These are phyloP conservation scores for Micromonas pusilla DNA, from an alignment of 139 green algal genomes.

Conservation along the genomic window DNA sequence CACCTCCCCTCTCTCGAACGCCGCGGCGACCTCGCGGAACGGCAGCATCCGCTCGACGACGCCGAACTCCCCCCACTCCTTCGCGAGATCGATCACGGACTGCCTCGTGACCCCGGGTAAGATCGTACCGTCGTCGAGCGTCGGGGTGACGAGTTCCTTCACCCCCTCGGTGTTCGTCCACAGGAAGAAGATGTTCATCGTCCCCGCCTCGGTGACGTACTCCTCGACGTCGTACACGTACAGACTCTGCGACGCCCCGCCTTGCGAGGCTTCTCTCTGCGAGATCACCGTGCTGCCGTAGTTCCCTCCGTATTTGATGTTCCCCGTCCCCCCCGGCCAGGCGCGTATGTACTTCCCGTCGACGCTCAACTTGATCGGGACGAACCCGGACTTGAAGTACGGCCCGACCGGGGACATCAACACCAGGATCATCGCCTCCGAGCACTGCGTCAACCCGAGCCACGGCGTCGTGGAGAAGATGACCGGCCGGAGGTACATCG, in stretches of 20 bases:
- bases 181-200: constrained; percentile 85
- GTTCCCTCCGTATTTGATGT: constrained; percentile 64
- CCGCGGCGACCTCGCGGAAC: constrained; percentile 34
- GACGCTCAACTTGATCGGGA: constrained; percentile 59
- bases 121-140: constrained; percentile 64
- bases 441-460: constrained; percentile 49
- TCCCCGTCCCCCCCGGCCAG: constrained; percentile 64
- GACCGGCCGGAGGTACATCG: constrained; percentile 71
- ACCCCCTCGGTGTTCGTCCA: constrained; percentile 42
- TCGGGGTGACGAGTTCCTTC: constrained; percentile 63
- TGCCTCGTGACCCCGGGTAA: constrained; percentile 71
- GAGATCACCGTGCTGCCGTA: constrained; percentile 67
- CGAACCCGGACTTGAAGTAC: constrained; percentile 61
- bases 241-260: constrained; percentile 31
- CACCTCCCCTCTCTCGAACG: constrained; percentile 42
- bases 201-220: constrained; percentile 47
- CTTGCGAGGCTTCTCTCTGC: constrained; percentile 39
- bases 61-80: constrained; percentile 48
- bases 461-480: constrained; percentile 50
- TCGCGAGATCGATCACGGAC: constrained; percentile 55
- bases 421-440: constrained; percentile 49
- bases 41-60: constrained; percentile 49
- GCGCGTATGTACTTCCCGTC: constrained; percentile 58
- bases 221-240: constrained; percentile 36
- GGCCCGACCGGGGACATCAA: constrained; percentile 66